Conservation (phyloP, 2,329 filamentous ascomycete species). For the Lachnellula suecica region DNA sequence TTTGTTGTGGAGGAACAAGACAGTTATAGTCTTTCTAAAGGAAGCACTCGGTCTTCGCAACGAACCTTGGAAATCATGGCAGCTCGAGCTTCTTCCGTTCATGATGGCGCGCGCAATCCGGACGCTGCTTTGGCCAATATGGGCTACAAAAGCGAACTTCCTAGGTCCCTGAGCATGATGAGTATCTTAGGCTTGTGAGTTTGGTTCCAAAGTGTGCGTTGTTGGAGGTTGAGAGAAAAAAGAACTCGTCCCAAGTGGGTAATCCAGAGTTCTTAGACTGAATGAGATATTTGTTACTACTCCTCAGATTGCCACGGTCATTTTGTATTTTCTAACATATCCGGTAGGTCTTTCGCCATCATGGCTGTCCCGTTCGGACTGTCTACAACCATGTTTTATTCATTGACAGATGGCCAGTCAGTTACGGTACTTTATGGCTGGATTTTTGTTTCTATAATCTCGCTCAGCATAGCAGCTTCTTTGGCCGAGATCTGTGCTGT, state of each 20-base stretch:
- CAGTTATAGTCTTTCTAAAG: too few species aligned
- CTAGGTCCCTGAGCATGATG: constrained; percentile 66
- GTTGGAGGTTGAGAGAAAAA: not conserved
- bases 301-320: not conserved
- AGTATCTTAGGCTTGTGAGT: constrained; percentile 57
- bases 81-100: constrained; percentile 5
- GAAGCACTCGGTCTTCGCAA: too few species aligned
- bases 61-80: too few species aligned
- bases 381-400: constrained; percentile 67
- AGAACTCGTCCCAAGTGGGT: not conserved
- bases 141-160: constrained; percentile 68
- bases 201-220: not conserved
- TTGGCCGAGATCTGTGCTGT: constrained; percentile 69
- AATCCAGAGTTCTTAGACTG: not conserved
- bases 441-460: constrained; percentile 64
- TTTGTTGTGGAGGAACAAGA: too few species aligned
- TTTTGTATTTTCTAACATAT: constrained; percentile 22
- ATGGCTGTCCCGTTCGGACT: constrained; percentile 58
- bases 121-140: constrained; percentile 34
- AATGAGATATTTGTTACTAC: not conserved
- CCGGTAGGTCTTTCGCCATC: constrained; percentile 64
- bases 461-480: constrained; percentile 61
- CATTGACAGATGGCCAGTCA: constrained; percentile 64
- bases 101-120: constrained; percentile 19
- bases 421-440: constrained; percentile 72